phyloP scores from a whole-genome alignment of 73 alveolate genomes.

The Paramecium tetraurelia region DNA sequence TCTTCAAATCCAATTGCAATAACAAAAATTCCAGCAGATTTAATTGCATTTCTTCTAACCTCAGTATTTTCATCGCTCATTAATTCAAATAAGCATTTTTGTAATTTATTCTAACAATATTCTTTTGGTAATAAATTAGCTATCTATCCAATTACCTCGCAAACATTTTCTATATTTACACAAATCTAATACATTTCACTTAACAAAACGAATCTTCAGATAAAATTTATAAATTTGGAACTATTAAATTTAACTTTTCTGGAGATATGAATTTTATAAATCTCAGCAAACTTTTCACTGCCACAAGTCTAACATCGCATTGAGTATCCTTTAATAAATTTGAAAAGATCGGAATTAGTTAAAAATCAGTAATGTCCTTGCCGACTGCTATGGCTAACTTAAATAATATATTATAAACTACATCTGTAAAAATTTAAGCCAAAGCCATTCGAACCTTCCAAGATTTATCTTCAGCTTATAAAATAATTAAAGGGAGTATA shows the following conservation, averaged over 20 bases:
- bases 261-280: conserved; percentile 69
- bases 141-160: conserved; percentile 86
- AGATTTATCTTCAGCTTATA: conserved; percentile 95
- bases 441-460: conserved; percentile 97
- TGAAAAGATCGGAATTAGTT: conserved; percentile 84
- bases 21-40: conserved; percentile 85
- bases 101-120: conserved; percentile 74
- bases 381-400: conserved; percentile 91
- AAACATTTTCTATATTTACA: conserved; percentile 73
- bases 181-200: conserved; percentile 38
- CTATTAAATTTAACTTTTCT: conserved; percentile 67
- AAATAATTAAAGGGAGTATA: conserved; percentile 87
- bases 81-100: conserved; percentile 82
- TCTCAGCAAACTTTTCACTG: conserved; percentile 75
- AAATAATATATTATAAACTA: neutral
- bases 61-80: conserved; percentile 96
- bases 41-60: conserved; percentile 85
- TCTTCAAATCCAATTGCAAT: conserved; percentile 88
- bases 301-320: conserved; percentile 94
- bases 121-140: conserved; percentile 85
- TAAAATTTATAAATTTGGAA: conserved; percentile 38
- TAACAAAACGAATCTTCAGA: conserved; percentile 39
- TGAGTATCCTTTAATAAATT: conserved; percentile 91
- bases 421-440: conserved; percentile 91
- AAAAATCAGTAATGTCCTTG: conserved; percentile 84